Percentiles rank a stretch among this genome's conserved stretches.
These are phyloP conservation scores for Stentor coeruleus DNA, from an alignment of 73 alveolate genomes.

Conservation along the genomic window DNA sequence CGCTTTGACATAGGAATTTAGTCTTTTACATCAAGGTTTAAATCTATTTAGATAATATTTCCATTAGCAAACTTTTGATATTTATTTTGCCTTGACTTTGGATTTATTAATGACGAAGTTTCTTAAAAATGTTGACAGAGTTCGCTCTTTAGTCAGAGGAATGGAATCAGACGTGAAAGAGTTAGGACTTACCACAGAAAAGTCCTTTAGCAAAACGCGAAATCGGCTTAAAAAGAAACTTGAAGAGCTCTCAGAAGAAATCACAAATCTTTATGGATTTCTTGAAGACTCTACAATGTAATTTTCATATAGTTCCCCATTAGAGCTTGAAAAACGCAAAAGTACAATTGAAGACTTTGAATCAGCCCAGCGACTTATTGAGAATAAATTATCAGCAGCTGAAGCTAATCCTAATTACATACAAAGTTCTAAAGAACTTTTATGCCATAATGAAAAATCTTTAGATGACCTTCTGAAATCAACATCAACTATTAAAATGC, in stretches of 20 bases:
- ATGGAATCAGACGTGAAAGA: background rate
- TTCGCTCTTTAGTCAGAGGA: background rate
- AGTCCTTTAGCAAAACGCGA: background rate
- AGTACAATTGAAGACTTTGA: background rate
- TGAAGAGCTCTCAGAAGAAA: background rate
- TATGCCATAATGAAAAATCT: too few species aligned
- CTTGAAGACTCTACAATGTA: background rate
- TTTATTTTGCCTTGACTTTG: too few species aligned
- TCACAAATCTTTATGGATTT: background rate
- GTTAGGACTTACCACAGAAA: background rate
- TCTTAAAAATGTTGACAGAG: background rate
- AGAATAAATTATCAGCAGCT: background rate
- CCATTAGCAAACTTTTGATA: too few species aligned
- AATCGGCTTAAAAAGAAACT: background rate
- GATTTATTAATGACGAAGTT: background rate
- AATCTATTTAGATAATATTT: background rate
- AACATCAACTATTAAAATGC: too few species aligned
- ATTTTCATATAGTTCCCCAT: background rate
- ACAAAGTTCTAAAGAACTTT: too few species aligned
- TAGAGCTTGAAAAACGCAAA: background rate
- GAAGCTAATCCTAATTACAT: background rate
- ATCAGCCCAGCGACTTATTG: background rate
- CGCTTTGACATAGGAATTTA: background rate
- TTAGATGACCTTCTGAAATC: too few species aligned
- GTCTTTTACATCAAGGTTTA: background rate